These are phyloP conservation scores for Talaromyces amestolkiae DNA, from an alignment of 2,329 filamentous ascomycete genomes.

Conservation along the genomic window DNA sequence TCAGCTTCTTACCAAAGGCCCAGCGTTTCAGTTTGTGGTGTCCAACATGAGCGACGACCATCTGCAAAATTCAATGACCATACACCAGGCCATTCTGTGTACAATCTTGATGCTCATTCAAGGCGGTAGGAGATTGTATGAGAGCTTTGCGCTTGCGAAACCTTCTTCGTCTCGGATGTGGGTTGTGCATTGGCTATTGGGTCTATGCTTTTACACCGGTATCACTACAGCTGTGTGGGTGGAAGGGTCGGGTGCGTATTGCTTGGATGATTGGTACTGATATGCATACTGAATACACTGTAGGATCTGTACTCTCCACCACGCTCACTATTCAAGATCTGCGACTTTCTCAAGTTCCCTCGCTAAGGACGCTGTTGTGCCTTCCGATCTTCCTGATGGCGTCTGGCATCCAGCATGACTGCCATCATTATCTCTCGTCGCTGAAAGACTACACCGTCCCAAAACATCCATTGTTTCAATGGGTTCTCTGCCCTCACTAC, in stretches of 20 bases:
- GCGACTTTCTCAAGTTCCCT: slow-evolving; percentile 40
- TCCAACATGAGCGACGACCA: slow-evolving; percentile 39
- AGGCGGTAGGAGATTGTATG: slow-evolving; percentile 70
- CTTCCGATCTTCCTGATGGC: slow-evolving; percentile 66
- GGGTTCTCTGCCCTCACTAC: slow-evolving; percentile 84
- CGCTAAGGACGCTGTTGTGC: slow-evolving; percentile 55
- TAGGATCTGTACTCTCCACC: slow-evolving; percentile 36
- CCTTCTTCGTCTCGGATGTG: slow-evolving; percentile 77
- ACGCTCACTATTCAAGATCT: slow-evolving; percentile 36
- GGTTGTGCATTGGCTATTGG: slow-evolving; percentile 77
- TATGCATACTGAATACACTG: neutral
- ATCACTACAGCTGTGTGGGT: slow-evolving; percentile 79
- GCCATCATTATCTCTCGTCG: slow-evolving; percentile 66
- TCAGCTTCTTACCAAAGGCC: slow-evolving; percentile 59
- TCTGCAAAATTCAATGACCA: slow-evolving; percentile 51
- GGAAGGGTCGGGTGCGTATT: slow-evolving; percentile 66
- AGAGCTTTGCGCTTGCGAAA: slow-evolving; percentile 65
- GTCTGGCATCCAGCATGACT: slow-evolving; percentile 70
- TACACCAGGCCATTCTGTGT: slow-evolving; percentile 61
- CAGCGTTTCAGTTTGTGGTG: slow-evolving; percentile 52
- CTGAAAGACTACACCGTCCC: slow-evolving; percentile 83
- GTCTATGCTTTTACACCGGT: slow-evolving; percentile 71
- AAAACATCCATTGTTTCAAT: slow-evolving; percentile 66
- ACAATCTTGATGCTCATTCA: slow-evolving; percentile 76
- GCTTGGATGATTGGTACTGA: neutral